Conservation (phyloP, 768 basidiomycete genomes). For the Calocybe indica region DNA sequence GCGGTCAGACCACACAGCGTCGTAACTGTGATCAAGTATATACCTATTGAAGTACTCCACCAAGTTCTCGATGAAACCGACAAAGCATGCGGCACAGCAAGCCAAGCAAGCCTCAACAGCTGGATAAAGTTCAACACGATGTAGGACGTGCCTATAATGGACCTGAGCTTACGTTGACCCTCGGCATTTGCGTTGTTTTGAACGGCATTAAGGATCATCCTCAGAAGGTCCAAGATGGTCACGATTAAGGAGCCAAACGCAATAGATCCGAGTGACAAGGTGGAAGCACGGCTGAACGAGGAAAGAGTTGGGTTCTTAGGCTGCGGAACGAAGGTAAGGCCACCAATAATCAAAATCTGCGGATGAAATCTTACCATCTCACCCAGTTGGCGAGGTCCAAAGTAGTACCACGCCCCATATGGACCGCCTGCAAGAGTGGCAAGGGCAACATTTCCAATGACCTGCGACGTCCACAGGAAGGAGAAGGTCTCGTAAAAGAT, state of each 20-base stretch:
- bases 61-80: constrained; percentile 62
- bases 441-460: constrained; percentile 72
- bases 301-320: constrained; percentile 67
- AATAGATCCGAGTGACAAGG: constrained; percentile 76
- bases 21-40: constrained; percentile 8
- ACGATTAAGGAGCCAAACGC: constrained; percentile 84
- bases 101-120: constrained; percentile 71
- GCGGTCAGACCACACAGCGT: not conserved
- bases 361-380: constrained; percentile 44
- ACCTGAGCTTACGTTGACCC: constrained; percentile 51
- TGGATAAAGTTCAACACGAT: constrained; percentile 16
- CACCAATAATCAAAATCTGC: not conserved
- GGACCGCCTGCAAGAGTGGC: constrained; percentile 79
- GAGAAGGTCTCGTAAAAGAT: constrained; percentile 76
- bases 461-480: constrained; percentile 84
- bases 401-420: constrained; percentile 80
- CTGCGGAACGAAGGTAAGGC: constrained; percentile 19
- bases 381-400: constrained; percentile 63
- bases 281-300: constrained; percentile 70
- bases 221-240: constrained; percentile 66
- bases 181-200: constrained; percentile 55
- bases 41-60: constrained; percentile 80
- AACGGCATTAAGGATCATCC: constrained; percentile 53
- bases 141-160: not conserved
- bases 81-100: constrained; percentile 73